These are phyloP conservation scores for Camellia sinensis DNA, from an alignment of 148 eudicot species.

Conservation along the genomic window DNA sequence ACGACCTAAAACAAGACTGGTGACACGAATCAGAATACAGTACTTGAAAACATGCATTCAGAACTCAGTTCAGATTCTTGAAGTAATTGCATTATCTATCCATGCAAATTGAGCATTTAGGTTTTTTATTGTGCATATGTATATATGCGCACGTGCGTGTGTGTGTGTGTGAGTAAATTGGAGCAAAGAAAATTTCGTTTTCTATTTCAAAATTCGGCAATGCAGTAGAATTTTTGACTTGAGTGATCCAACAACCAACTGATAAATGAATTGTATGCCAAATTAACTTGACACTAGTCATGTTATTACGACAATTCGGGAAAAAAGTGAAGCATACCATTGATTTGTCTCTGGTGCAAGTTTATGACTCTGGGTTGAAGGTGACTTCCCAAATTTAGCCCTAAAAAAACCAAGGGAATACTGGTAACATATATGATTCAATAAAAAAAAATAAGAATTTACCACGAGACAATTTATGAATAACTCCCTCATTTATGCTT, in stretches of 20 bases:
- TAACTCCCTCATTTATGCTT: background rate
- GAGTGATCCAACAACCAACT: slow-evolving; percentile 4
- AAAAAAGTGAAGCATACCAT: slow-evolving; percentile 27
- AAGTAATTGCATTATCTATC: background rate
- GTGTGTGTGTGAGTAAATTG: background rate
- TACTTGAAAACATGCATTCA: background rate
- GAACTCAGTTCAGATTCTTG: background rate
- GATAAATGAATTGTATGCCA: background rate
- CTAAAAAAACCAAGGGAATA: slow-evolving; percentile 13
- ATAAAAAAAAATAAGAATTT: background rate
- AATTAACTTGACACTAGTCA: background rate
- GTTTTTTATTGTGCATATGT: background rate
- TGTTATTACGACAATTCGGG: background rate
- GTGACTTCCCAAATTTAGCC: slow-evolving; percentile 26
- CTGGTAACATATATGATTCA: background rate
- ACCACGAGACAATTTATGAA: background rate
- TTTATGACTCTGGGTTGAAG: slow-evolving; percentile 26
- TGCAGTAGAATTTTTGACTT: background rate
- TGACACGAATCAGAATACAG: background rate
- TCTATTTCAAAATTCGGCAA: background rate
- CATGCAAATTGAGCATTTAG: background rate
- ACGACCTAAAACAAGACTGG: too few relatives aligned
- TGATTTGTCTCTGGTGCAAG: slow-evolving; percentile 10
- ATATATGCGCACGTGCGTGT: background rate
- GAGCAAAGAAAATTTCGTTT: background rate